Evolutionary conservation across 805 yeast species (phyloP).

Genomic region (Saccharomyces paradoxus): DNA sequence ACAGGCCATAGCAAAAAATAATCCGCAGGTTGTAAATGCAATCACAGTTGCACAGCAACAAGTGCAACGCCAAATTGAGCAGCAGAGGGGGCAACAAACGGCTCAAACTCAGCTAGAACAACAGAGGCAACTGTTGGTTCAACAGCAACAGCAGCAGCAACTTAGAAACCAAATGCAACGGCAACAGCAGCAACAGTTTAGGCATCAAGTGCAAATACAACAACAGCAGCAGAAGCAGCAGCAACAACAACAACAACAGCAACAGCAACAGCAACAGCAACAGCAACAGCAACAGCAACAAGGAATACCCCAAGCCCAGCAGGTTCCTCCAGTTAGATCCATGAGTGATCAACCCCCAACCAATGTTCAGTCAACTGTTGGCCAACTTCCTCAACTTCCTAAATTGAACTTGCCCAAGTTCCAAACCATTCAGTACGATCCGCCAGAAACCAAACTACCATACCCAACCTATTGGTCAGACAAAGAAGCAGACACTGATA

Average conservation of each 20-base stretch:
- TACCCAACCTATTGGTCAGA: constrained; percentile 48
- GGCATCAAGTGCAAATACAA: constrained; percentile 4
- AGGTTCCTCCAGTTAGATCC: constrained; percentile 1
- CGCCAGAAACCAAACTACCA: constrained; percentile 32
- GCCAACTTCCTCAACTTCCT: constrained; percentile 21
- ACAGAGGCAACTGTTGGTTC: background rate
- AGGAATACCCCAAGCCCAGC: constrained; percentile 12
- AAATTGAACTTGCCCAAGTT: constrained; percentile 21
- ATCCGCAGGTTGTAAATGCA: constrained; percentile 25
- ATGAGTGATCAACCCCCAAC: background rate
- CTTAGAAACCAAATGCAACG: constrained; percentile 5
- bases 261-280: constrained; percentile 13
- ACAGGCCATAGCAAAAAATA: constrained; percentile 28
- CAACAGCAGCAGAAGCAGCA: constrained; percentile 8
- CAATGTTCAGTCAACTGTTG: constrained; percentile 27
- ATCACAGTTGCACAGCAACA: constrained; percentile 27
- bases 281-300: constrained; percentile 11
- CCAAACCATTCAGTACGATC: constrained; percentile 28
- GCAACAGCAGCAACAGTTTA: constrained; percentile 5
- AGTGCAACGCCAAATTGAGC: constrained; percentile 21
- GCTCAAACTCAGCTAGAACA: constrained; percentile 5
- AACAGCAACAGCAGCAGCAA: constrained; percentile 5
- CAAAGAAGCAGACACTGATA: constrained; percentile 36
- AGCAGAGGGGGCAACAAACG: constrained; percentile 10
- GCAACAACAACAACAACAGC: constrained; percentile 13